Evolutionary conservation across 148 eudicot genomes (phyloP).

Genomic region (Rhododendron ovatum): DNA sequence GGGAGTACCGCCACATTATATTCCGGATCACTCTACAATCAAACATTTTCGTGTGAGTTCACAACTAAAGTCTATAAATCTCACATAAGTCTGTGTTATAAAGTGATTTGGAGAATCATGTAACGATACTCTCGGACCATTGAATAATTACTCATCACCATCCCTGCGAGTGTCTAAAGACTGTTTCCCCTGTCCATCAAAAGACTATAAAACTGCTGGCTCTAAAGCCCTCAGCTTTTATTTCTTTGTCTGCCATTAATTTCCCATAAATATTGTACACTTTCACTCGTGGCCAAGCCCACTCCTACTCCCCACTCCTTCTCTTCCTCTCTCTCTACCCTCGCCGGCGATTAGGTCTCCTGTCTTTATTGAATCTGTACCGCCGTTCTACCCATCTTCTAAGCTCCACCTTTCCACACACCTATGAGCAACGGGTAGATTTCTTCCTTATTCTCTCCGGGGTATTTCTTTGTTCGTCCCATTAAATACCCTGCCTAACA

Average conservation of each 20-base stretch:
- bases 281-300: neutral
- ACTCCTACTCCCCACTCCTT: neutral
- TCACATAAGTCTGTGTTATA: too few species aligned
- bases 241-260: slow-evolving; percentile 65
- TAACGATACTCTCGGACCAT: too few species aligned
- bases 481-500: neutral
- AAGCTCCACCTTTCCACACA: neutral
- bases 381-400: slow-evolving; percentile 3
- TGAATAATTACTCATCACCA: too few species aligned
- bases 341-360: slow-evolving; percentile 1
- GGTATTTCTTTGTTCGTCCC: neutral
- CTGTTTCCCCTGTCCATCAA: slow-evolving; percentile 17
- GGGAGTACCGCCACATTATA: too few species aligned
- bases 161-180: neutral
- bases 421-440: slow-evolving; percentile 10
- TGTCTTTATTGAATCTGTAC: neutral
- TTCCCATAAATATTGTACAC: slow-evolving; percentile 38
- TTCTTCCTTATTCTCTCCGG: neutral
- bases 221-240: slow-evolving; percentile 42
- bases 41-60: too few species aligned
- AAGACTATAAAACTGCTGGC: slow-evolving; percentile 28
- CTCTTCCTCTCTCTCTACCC: neutral
- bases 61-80: too few species aligned
- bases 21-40: accelerated
- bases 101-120: accelerated